phyloP scores from a whole-genome alignment of 225 moss, liverwort and hornwort species.

The Rhytidiadelphus loreus region DNA sequence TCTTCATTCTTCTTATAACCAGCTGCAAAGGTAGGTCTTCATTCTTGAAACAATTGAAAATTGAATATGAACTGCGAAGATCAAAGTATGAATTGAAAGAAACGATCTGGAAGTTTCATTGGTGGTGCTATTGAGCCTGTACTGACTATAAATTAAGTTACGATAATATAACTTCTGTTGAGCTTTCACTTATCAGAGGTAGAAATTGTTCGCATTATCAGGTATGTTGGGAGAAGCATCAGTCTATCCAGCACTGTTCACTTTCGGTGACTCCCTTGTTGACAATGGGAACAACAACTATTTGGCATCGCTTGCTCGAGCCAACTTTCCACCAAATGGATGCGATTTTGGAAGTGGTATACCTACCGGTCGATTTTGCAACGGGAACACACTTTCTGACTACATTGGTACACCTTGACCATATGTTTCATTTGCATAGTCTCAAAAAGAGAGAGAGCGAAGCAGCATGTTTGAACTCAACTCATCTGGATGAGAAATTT shows the following conservation, averaged over 20 bases:
- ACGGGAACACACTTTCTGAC: constrained; percentile 65
- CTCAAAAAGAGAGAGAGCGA: background rate
- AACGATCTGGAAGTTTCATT: too few relatives aligned
- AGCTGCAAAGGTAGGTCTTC: constrained; percentile 8
- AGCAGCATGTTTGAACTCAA: background rate
- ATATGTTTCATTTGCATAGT: background rate
- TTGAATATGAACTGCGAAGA: background rate
- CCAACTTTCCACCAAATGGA: constrained; percentile 48
- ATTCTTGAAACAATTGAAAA: background rate
- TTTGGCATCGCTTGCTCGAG: constrained; percentile 39
- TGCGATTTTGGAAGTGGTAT: constrained; percentile 22
- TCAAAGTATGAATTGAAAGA: background rate
- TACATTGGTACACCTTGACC: constrained; percentile 40
- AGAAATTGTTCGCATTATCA: background rate
- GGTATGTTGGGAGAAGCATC: constrained; percentile 2
- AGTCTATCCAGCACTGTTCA: constrained; percentile 62
- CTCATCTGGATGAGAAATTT: background rate
- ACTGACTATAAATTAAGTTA: background rate
- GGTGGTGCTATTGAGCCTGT: background rate
- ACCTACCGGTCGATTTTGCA: constrained; percentile 54
- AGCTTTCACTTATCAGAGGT: background rate
- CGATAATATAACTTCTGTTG: background rate
- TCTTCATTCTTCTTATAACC: constrained; percentile 1
- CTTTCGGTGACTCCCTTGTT: constrained; percentile 56
- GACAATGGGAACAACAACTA: constrained; percentile 64